phyloP scores from a whole-genome alignment of 192 early-diverging fungal species.

The Mortierella antarctica region DNA sequence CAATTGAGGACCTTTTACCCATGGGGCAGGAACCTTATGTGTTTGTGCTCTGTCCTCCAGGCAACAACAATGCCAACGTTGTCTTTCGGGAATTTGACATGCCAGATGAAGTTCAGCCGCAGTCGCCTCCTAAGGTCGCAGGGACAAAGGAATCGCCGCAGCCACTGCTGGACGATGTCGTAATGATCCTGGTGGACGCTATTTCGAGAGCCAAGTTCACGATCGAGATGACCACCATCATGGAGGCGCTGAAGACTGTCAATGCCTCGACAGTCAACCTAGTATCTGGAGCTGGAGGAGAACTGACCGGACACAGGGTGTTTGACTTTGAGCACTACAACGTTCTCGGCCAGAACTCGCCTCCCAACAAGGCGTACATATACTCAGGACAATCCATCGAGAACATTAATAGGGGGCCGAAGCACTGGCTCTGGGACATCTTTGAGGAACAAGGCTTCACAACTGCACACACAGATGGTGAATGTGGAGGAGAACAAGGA shows the following conservation, averaged over 20 bases:
- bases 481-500: slow-evolving; percentile 47
- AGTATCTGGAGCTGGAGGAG: neutral
- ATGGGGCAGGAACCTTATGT: slow-evolving; percentile 29
- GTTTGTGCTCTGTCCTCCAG: slow-evolving; percentile 48
- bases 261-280: slow-evolving; percentile 4
- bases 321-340: slow-evolving; percentile 51
- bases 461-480: slow-evolving; percentile 51
- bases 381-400: slow-evolving; percentile 56
- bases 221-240: slow-evolving; percentile 23
- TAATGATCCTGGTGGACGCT: slow-evolving; percentile 50
- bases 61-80: slow-evolving; percentile 36
- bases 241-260: slow-evolving; percentile 20
- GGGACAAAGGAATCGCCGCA: slow-evolving; percentile 28
- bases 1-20: slow-evolving; percentile 22
- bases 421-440: slow-evolving; percentile 53
- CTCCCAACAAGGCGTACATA: slow-evolving; percentile 53
- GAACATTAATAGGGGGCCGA: slow-evolving; percentile 25
- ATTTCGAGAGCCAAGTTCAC: slow-evolving; percentile 46
- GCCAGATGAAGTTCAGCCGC: neutral
- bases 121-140: slow-evolving; percentile 15
- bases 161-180: slow-evolving; percentile 49
- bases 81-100: slow-evolving; percentile 43
- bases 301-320: slow-evolving; percentile 15
- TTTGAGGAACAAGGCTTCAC: slow-evolving; percentile 51
- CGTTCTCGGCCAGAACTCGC: slow-evolving; percentile 49